Conservation (phyloP, 768 basidiomycete genomes). For the Cystobasidiopsis lactophilus region DNA sequence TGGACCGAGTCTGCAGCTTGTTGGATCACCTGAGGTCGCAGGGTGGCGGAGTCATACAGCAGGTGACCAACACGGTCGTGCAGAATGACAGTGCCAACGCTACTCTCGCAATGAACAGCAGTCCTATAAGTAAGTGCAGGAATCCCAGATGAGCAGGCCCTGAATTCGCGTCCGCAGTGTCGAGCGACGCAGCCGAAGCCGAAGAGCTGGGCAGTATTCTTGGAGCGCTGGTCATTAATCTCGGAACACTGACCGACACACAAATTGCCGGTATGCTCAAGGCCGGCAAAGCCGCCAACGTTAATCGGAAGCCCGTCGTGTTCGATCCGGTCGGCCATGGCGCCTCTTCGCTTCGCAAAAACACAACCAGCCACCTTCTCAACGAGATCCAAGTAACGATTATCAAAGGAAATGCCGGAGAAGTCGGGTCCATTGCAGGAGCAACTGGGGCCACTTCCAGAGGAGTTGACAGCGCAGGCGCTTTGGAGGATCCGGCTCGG, state of each 20-base stretch:
- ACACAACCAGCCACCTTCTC: constrained; percentile 29
- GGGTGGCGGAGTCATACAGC: constrained; percentile 2
- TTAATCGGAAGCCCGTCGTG: constrained; percentile 47
- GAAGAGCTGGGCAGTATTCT: constrained; percentile 45
- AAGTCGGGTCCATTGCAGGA: constrained; percentile 57
- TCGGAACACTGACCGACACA: constrained; percentile 45
- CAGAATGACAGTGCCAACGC: constrained; percentile 74
- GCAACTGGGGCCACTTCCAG: constrained; percentile 52
- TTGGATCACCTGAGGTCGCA: constrained; percentile 31
- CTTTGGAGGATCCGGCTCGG: constrained; percentile 48
- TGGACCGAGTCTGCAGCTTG: constrained; percentile 22
- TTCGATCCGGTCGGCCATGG: constrained; percentile 87
- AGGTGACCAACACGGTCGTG: constrained; percentile 40
- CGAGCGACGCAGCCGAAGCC: constrained; percentile 61
- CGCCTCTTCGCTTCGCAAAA: constrained; percentile 48
- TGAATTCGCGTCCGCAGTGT: constrained; percentile 30
- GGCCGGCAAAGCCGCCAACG: constrained; percentile 35
- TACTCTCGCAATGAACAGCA: constrained; percentile 65
- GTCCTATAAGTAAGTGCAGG: constrained; percentile 49
- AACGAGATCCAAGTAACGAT: constrained; percentile 32
- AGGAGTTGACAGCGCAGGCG: constrained; percentile 74
- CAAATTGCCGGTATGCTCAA: constrained; percentile 50
- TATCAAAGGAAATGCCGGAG: constrained; percentile 84
- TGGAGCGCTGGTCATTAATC: constrained; percentile 58
- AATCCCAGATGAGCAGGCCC: not conserved